phyloP scores from a whole-genome alignment of 208 protist species.

The Jaenimonas drosophilae region DNA sequence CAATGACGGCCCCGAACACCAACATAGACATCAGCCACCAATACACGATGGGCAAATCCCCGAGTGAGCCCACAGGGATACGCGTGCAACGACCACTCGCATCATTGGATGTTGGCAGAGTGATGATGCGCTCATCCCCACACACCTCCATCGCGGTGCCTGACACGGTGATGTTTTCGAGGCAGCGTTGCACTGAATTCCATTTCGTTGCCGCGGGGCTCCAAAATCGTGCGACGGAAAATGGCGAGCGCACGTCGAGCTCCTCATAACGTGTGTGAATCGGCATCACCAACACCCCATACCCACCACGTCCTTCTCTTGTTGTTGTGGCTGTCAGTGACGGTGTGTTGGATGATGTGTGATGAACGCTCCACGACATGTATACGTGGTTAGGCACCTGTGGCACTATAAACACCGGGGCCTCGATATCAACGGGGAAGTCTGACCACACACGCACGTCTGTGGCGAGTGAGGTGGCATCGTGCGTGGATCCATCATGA shows the following conservation, averaged over 20 bases:
- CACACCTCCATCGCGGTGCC: background rate
- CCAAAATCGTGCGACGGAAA: slow-evolving; percentile 31
- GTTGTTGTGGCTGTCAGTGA: too few relatives aligned
- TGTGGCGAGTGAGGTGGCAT: too few relatives aligned
- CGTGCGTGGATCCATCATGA: too few relatives aligned
- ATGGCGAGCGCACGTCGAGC: slow-evolving; percentile 21
- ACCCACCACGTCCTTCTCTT: too few relatives aligned
- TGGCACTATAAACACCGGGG: slow-evolving; percentile 49
- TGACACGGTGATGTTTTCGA: background rate
- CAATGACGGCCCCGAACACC: slow-evolving; percentile 26
- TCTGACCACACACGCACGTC: slow-evolving; percentile 8
- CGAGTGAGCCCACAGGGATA: slow-evolving; percentile 49
- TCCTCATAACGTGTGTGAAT: slow-evolving; percentile 78
- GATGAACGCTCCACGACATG: slow-evolving; percentile 9
- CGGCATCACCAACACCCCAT: slow-evolving; percentile 35
- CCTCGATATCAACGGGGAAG: slow-evolving; percentile 74
- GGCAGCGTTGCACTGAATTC: slow-evolving; percentile 4
- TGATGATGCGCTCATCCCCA: background rate
- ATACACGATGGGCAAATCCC: slow-evolving; percentile 52
- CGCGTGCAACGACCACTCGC: too few relatives aligned
- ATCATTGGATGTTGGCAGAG: slow-evolving; percentile 33
- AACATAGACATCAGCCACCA: slow-evolving; percentile 34
- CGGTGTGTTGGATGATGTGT: background rate
- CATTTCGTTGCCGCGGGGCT: too few relatives aligned
- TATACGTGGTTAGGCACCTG: slow-evolving; percentile 37